Evolutionary conservation across 2,329 filamentous ascomycete species (phyloP).

Genomic region (Xylaria sp.): DNA sequence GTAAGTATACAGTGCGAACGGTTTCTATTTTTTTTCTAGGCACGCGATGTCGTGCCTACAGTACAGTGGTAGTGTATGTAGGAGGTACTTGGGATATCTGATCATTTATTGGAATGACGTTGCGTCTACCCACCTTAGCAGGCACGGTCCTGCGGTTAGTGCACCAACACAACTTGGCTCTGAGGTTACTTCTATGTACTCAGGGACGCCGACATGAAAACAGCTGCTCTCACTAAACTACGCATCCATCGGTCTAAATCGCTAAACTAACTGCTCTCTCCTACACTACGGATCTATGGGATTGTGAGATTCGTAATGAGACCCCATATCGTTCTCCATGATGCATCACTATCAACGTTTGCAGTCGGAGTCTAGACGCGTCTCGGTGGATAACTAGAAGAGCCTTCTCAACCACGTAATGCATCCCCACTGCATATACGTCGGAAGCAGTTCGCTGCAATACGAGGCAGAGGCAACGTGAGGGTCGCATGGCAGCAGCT

Average conservation of each 20-base stretch:
- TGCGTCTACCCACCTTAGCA: not conserved
- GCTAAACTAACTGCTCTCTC: not conserved
- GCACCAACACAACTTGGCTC: not conserved
- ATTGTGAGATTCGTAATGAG: not conserved
- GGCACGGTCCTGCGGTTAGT: not conserved
- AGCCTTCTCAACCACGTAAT: slow-evolving; percentile 26
- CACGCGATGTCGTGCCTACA: slow-evolving; percentile 15
- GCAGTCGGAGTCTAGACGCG: slow-evolving; percentile 27
- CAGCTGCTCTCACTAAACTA: not conserved
- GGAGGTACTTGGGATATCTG: not conserved
- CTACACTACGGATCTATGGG: not conserved
- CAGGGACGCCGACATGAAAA: not conserved
- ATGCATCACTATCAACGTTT: slow-evolving; percentile 3
- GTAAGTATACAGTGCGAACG: slow-evolving; percentile 27
- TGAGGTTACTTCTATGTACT: not conserved
- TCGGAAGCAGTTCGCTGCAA: slow-evolving; percentile 22
- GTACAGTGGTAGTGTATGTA: not conserved
- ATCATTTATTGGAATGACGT: slow-evolving; percentile 31
- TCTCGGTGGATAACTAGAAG: slow-evolving; percentile 22
- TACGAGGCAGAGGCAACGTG: slow-evolving; percentile 35
- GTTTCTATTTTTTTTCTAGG: slow-evolving; percentile 10
- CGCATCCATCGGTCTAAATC: slow-evolving; percentile 5
- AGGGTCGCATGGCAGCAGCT: slow-evolving; percentile 27
- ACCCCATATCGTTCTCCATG: slow-evolving; percentile 4
- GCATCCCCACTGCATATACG: slow-evolving; percentile 27